Evolutionary conservation across 78 protist species (phyloP).

Genomic region (Dictyostelium intermedium): DNA sequence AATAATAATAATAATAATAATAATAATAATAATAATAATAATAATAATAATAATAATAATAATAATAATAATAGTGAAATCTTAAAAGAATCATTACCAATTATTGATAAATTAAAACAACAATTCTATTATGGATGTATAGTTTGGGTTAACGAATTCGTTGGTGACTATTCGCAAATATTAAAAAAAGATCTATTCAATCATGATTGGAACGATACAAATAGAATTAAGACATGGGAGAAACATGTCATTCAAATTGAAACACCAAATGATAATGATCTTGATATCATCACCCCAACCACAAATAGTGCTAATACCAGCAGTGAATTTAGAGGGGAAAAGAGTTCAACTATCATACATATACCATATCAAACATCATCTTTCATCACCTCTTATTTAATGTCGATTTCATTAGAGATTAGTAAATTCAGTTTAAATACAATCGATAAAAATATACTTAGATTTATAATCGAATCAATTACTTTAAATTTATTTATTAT

Average conservation of each 20-base stretch:
- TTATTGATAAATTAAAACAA: conserved; percentile 29
- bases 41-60: background rate
- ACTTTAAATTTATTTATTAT: conserved; percentile 23
- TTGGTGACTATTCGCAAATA: background rate
- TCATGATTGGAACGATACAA: conserved; percentile 30
- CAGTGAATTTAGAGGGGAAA: too few species aligned
- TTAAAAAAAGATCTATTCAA: background rate
- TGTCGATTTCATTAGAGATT: conserved; percentile 30
- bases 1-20: background rate
- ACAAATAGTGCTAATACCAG: background rate
- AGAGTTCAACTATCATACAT: background rate
- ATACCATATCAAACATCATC: conserved; percentile 61
- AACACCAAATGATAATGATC: background rate
- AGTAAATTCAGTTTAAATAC: conserved; percentile 57
- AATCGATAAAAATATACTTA: conserved; percentile 46
- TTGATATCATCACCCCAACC: background rate
- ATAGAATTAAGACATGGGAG: conserved; percentile 45
- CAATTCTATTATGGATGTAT: conserved; percentile 49
- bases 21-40: background rate
- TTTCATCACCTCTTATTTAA: conserved; percentile 14
- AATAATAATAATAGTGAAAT: background rate
- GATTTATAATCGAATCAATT: background rate
- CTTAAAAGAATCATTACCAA: conserved; percentile 14
- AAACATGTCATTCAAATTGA: conserved; percentile 10
- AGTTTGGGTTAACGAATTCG: conserved; percentile 29